These are phyloP conservation scores for Corymbia citriodora DNA, from an alignment of 441 rosid genomes.

Conservation along the genomic window DNA sequence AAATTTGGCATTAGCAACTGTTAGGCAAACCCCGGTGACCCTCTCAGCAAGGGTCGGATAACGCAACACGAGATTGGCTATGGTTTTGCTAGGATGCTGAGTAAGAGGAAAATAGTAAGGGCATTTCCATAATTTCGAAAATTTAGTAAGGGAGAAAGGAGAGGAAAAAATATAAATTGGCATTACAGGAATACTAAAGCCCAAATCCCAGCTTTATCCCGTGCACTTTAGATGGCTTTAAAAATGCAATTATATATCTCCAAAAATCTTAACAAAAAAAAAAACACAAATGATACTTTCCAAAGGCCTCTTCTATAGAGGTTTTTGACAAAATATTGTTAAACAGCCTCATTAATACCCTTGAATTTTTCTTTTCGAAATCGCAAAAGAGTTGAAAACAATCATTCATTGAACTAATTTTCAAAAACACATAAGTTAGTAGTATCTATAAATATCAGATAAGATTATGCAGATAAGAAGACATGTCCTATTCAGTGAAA, in stretches of 20 bases:
- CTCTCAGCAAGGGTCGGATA: neutral
- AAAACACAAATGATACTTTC: neutral
- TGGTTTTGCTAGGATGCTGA: neutral
- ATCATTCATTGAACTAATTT: neutral
- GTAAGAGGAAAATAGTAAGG: neutral
- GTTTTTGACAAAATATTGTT: neutral
- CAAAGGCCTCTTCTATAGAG: neutral
- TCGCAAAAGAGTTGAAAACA: neutral
- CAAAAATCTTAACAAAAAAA: neutral
- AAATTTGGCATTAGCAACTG: neutral
- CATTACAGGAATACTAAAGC: neutral
- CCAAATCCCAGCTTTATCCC: neutral
- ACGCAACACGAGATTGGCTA: fast-evolving
- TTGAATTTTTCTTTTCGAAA: neutral
- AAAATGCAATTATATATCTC: neutral
- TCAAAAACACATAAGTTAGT: neutral
- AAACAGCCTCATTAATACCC: neutral
- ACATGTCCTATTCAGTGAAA: neutral
- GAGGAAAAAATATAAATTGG: neutral
- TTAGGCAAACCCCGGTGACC: neutral
- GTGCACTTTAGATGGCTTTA: neutral
- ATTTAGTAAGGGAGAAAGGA: neutral
- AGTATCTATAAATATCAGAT: neutral
- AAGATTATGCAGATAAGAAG: neutral
- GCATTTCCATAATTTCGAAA: neutral